These are phyloP conservation scores for Euphorbia peplus DNA, from an alignment of 345 rosid genomes.

Conservation along the genomic window DNA sequence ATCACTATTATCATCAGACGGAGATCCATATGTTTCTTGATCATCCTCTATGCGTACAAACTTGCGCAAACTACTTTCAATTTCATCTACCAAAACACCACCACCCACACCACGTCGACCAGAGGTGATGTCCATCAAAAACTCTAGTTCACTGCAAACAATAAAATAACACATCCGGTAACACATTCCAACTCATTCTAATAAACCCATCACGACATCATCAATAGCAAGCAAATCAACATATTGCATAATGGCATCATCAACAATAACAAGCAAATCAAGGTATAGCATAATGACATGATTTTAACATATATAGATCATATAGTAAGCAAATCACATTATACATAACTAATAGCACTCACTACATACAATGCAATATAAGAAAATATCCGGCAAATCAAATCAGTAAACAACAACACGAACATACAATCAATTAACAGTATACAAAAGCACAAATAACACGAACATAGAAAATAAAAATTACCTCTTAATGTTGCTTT, in stretches of 20 bases:
- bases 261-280: neutral
- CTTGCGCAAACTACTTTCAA: constrained; percentile 24
- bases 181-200: too few relatives aligned
- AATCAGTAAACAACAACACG: neutral
- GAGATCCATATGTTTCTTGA: constrained; percentile 28
- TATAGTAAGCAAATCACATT: neutral
- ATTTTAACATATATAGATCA: neutral
- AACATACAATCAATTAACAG: neutral
- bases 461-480: neutral
- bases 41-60: constrained; percentile 25
- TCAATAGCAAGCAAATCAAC: neutral
- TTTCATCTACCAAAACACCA: constrained; percentile 36
- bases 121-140: constrained; percentile 38
- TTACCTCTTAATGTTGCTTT: neutral
- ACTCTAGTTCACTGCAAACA: constrained; percentile 2
- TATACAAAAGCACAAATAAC: neutral
- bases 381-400: neutral
- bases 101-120: constrained; percentile 17
- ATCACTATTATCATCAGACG: constrained; percentile 36
- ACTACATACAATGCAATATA: neutral
- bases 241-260: neutral
- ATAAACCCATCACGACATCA: neutral
- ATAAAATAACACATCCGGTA: neutral
- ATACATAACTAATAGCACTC: neutral
- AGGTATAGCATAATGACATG: neutral